These are phyloP conservation scores for Populus simonii DNA, from an alignment of 345 rosid species.

Conservation along the genomic window DNA sequence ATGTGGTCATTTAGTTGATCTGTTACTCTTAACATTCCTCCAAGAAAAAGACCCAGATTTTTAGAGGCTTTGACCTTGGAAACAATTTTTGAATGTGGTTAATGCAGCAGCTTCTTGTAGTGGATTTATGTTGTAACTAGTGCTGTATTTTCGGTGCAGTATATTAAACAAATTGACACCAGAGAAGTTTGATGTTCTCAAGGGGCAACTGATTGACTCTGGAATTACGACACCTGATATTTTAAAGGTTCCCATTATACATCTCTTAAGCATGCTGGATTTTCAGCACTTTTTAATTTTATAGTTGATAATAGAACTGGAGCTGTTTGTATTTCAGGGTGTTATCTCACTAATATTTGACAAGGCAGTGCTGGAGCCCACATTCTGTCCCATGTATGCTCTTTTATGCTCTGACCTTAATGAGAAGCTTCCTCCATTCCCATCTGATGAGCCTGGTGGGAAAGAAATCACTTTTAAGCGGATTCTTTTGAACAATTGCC, in stretches of 20 bases:
- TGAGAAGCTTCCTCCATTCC: constrained; percentile 68
- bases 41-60: background rate
- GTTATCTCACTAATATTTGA: constrained; percentile 85
- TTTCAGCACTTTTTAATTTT: too few relatives aligned
- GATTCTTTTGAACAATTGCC: constrained; percentile 74
- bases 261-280: background rate
- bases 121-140: background rate
- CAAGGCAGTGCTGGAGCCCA: constrained; percentile 85
- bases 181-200: constrained; percentile 82
- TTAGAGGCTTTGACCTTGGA: background rate
- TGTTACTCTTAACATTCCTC: background rate
- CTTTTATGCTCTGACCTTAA: constrained; percentile 72
- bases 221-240: constrained; percentile 85
- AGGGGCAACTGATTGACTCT: constrained; percentile 86
- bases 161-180: constrained; percentile 89
- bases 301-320: background rate
- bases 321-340: constrained; percentile 45
- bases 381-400: constrained; percentile 89
- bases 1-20: constrained; percentile 11
- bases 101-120: background rate
- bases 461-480: constrained; percentile 79
- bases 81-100: background rate
- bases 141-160: constrained; percentile 34
- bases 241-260: constrained; percentile 42
- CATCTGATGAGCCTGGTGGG: constrained; percentile 74